Percentiles rank a stretch among this genome's conserved stretches.
Conservation (phyloP, 2,329 filamentous ascomycete genomes). For the Purpureocillium takamizusanense region DNA sequence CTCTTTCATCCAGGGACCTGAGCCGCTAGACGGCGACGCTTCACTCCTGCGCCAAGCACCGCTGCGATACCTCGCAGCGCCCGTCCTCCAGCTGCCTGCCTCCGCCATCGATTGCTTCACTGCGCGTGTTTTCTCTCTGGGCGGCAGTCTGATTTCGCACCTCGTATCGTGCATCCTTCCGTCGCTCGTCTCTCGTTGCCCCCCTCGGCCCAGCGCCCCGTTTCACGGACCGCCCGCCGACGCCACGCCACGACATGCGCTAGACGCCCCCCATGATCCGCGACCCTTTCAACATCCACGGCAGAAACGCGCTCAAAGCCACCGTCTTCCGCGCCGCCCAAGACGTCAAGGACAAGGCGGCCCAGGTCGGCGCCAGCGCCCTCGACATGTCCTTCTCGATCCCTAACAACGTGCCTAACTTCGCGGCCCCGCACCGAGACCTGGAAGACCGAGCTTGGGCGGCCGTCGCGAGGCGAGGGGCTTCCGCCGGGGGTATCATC, state of each 20-base stretch:
- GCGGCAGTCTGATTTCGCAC: no score
- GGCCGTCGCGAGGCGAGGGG: slow-evolving; percentile 28
- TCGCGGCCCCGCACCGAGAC: slow-evolving; percentile 53
- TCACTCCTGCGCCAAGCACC: no score
- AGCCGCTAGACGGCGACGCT: no score
- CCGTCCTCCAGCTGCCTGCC: no score
- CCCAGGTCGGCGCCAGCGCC: slow-evolving; percentile 38
- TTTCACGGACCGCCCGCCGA: not conserved
- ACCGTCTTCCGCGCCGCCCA: slow-evolving; percentile 35
- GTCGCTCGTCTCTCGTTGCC: no score
- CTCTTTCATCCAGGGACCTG: no score
- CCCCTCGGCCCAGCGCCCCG: no score
- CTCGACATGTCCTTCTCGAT: slow-evolving; percentile 57
- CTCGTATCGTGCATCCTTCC: no score
- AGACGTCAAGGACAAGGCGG: slow-evolving; percentile 36
- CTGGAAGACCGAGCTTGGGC: slow-evolving; percentile 61
- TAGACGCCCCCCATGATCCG: slow-evolving; percentile 25
- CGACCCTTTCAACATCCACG: slow-evolving; percentile 35
- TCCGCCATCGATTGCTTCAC: no score
- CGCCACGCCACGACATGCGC: slow-evolving; percentile 16
- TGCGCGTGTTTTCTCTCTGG: no score
- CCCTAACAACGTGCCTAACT: slow-evolving; percentile 62
- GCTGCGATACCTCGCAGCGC: no score
- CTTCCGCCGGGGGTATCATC: slow-evolving; percentile 28
- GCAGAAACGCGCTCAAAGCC: slow-evolving; percentile 36